Evolutionary conservation across 1,284 basidiomycete genomes (phyloP).

Genomic region (Coniophora puteana): DNA sequence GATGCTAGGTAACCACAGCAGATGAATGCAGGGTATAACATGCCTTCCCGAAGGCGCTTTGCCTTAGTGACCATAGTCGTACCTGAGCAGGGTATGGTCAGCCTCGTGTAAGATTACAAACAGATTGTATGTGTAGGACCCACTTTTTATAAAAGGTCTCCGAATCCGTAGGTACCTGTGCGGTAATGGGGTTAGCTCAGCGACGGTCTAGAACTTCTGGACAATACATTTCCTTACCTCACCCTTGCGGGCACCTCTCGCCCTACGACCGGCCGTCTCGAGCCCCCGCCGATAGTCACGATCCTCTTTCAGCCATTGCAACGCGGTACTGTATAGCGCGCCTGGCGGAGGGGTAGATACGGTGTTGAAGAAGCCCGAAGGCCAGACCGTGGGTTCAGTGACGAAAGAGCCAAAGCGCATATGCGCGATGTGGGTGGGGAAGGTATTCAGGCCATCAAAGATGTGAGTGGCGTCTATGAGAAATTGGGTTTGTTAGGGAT

Average conservation of each 20-base stretch:
- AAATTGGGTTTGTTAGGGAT: no score
- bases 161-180: constrained; percentile 68
- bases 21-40: constrained; percentile 13
- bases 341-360: constrained; percentile 12
- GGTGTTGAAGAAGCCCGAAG: constrained; percentile 29
- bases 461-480: constrained; percentile 89
- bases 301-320: constrained; percentile 86
- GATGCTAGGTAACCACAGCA: constrained; percentile 1
- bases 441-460: constrained; percentile 83
- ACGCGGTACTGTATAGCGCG: constrained; percentile 68
- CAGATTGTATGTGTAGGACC: constrained; percentile 19
- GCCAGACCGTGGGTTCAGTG: constrained; percentile 68
- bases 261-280: constrained; percentile 59
- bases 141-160: constrained; percentile 90
- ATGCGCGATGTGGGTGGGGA: constrained; percentile 90
- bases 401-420: constrained; percentile 81
- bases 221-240: constrained; percentile 40
- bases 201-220: background rate
- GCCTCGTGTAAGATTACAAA: background rate
- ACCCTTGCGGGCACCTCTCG: constrained; percentile 63
- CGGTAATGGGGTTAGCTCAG: constrained; percentile 6
- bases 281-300: constrained; percentile 58
- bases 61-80: constrained; percentile 61
- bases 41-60: background rate
- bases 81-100: constrained; percentile 40